phyloP scores from a whole-genome alignment of 2,329 filamentous ascomycete genomes.

The Aspergillus sp. region DNA sequence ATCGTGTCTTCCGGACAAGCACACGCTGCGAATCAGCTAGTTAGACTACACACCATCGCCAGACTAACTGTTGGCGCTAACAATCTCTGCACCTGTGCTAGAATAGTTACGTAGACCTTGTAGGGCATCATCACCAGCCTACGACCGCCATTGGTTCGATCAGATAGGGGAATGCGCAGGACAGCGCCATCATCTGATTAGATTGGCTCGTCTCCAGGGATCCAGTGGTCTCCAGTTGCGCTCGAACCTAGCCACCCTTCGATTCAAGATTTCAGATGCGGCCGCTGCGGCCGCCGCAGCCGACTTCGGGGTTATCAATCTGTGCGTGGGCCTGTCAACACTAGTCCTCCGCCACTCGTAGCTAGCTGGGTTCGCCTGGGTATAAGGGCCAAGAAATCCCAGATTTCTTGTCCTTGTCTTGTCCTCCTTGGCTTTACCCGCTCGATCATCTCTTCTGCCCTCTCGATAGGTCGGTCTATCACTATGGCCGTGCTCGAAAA shows the following conservation, averaged over 20 bases:
- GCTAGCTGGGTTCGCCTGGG: background rate
- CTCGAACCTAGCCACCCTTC: too few species aligned
- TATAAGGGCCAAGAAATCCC: background rate
- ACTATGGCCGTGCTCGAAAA: background rate
- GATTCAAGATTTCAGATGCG: background rate
- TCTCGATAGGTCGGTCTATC: background rate
- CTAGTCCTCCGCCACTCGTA: background rate
- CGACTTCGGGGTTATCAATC: background rate
- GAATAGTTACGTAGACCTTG: background rate
- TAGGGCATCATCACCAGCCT: background rate
- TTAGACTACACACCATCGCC: background rate
- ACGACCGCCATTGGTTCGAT: background rate
- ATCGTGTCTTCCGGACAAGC: background rate
- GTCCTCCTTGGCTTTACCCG: background rate
- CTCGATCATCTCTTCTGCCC: background rate
- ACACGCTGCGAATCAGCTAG: background rate
- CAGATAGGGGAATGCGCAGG: background rate
- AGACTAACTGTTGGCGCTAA: background rate
- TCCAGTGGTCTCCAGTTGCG: background rate
- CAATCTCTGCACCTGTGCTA: background rate
- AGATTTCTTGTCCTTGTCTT: background rate
- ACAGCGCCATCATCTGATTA: background rate
- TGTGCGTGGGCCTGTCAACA: background rate
- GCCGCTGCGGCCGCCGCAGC: background rate
- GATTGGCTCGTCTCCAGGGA: background rate